These are phyloP conservation scores for Chaetomiaceae sp. DNA, from an alignment of 2,329 filamentous ascomycete species.

Conservation along the genomic window DNA sequence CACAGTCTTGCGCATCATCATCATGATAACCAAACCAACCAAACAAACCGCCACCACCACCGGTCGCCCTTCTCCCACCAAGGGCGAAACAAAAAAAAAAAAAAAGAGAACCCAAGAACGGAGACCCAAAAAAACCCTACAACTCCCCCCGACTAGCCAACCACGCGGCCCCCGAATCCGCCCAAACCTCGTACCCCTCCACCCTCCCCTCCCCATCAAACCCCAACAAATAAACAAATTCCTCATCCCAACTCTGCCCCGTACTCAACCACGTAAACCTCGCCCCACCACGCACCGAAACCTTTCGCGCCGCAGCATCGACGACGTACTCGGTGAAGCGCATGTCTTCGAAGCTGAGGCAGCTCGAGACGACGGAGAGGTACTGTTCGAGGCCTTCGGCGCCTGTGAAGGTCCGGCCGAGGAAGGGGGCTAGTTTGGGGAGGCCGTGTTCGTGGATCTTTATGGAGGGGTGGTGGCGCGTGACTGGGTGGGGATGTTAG, in stretches of 20 bases:
- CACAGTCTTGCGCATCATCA: no score
- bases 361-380: slow-evolving; percentile 26
- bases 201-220: slow-evolving; percentile 30
- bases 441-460: slow-evolving; percentile 33
- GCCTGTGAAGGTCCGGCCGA: slow-evolving; percentile 32
- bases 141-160: slow-evolving; percentile 52
- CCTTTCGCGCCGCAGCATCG: slow-evolving; percentile 27
- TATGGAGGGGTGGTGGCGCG: slow-evolving; percentile 16
- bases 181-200: slow-evolving; percentile 34
- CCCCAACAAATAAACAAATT: slow-evolving; percentile 32
- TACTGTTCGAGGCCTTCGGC: slow-evolving; percentile 29
- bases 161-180: slow-evolving; percentile 35
- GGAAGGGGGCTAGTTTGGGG: slow-evolving; percentile 32
- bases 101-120: no score
- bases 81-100: no score
- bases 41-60: no score
- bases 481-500: no score
- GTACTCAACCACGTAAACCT: slow-evolving; percentile 32
- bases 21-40: no score
- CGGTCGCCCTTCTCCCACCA: no score
- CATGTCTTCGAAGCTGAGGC: slow-evolving; percentile 31
- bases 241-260: slow-evolving; percentile 33
- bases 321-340: slow-evolving; percentile 25
- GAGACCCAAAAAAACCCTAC: background rate
- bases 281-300: slow-evolving; percentile 31